Conservation (phyloP, 2,329 filamentous ascomycete genomes). For the Pyricularia sp. region DNA sequence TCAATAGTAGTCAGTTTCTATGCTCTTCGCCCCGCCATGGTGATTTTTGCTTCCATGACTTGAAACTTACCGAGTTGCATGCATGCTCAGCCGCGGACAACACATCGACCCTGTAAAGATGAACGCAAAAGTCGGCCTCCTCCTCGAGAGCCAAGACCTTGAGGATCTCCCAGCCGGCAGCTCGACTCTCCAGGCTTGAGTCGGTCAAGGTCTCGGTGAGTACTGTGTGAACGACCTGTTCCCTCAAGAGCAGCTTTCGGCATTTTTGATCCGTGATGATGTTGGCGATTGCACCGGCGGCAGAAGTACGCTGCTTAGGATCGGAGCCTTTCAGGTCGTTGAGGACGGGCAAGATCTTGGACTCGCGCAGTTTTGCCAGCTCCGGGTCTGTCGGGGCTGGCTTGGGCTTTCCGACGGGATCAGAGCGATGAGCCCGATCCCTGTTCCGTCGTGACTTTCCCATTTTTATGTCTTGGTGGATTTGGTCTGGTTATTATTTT, state of each 20-base stretch:
- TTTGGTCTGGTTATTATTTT: not conserved
- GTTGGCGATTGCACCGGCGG: slow-evolving; percentile 50
- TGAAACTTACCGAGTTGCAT: slow-evolving; percentile 34
- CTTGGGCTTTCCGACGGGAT: slow-evolving; percentile 47
- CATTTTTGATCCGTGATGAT: slow-evolving; percentile 52
- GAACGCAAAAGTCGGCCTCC: slow-evolving; percentile 57
- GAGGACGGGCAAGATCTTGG: slow-evolving; percentile 54
- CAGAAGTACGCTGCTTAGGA: slow-evolving; percentile 47
- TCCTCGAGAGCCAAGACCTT: slow-evolving; percentile 52
- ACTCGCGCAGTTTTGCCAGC: slow-evolving; percentile 51
- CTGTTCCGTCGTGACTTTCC: slow-evolving; percentile 50
- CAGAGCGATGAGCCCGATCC: slow-evolving; percentile 37
- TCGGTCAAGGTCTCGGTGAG: slow-evolving; percentile 58
- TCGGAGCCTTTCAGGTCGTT: slow-evolving; percentile 50
- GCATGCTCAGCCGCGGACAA: slow-evolving; percentile 52
- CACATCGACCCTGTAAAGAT: slow-evolving; percentile 53
- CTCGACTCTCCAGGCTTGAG: slow-evolving; percentile 50
- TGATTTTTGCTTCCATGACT: not conserved
- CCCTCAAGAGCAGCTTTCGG: slow-evolving; percentile 55
- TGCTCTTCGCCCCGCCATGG: not conserved
- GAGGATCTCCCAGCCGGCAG: slow-evolving; percentile 60
- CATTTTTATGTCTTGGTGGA: slow-evolving; percentile 29
- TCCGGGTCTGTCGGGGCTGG: slow-evolving; percentile 56
- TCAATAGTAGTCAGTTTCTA: slow-evolving; percentile 9
- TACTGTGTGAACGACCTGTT: slow-evolving; percentile 55